phyloP scores from a whole-genome alignment of 441 rosid species.

The Dalechampia spathulata region DNA sequence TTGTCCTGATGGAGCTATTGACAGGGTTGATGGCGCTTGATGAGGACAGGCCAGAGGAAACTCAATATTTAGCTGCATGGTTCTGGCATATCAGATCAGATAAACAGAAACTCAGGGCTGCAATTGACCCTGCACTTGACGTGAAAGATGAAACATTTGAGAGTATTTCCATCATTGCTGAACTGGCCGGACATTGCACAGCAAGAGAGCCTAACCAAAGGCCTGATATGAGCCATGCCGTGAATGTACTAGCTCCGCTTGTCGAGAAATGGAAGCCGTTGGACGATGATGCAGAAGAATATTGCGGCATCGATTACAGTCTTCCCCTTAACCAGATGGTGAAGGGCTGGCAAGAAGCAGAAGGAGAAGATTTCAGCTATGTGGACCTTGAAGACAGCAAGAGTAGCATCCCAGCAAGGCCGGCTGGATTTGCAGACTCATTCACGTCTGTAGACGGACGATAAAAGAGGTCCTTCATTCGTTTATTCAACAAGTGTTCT shows the following conservation, averaged over 20 bases:
- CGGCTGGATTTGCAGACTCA: slow-evolving; percentile 56
- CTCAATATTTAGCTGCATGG: slow-evolving; percentile 63
- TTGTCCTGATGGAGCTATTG: slow-evolving; percentile 66
- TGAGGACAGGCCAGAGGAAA: slow-evolving; percentile 65
- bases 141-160: slow-evolving; percentile 45
- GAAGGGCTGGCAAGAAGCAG: slow-evolving; percentile 76
- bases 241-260: slow-evolving; percentile 55
- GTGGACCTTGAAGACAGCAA: slow-evolving; percentile 53
- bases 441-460: slow-evolving; percentile 74
- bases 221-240: slow-evolving; percentile 75
- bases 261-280: slow-evolving; percentile 70
- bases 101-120: slow-evolving; percentile 43
- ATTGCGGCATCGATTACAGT: slow-evolving; percentile 63
- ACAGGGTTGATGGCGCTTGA: slow-evolving; percentile 70
- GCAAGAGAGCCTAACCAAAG: slow-evolving; percentile 62
- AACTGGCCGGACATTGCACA: slow-evolving; percentile 75
- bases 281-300: slow-evolving; percentile 41
- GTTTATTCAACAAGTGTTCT: too few relatives aligned
- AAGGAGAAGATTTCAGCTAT: slow-evolving; percentile 50
- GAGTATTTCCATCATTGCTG: slow-evolving; percentile 45
- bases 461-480: slow-evolving; percentile 16
- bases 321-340: slow-evolving; percentile 73
- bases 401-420: slow-evolving; percentile 68
- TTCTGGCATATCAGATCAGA: slow-evolving; percentile 58
- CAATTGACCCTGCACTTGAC: slow-evolving; percentile 51